These are phyloP conservation scores for Crithidia sp. DNA, from an alignment of 208 protist genomes.

Conservation along the genomic window DNA sequence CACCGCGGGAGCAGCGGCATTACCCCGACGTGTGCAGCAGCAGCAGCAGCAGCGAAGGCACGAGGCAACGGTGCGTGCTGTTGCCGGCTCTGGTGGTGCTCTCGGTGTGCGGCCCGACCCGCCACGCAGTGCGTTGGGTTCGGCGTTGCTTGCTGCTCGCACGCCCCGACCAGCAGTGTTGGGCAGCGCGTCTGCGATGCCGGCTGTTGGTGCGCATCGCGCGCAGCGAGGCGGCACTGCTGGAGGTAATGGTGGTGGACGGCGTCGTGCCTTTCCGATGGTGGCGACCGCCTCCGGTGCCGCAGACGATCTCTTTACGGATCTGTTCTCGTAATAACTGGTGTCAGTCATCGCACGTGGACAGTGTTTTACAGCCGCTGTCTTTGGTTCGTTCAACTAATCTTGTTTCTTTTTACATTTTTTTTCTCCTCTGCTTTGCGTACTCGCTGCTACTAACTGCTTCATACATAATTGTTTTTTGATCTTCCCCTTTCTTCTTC, in stretches of 20 bases:
- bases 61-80: background rate
- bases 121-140: slow-evolving; percentile 9
- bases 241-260: background rate
- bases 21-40: background rate
- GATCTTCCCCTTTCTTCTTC: background rate
- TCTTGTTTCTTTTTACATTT: background rate
- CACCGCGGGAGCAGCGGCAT: slow-evolving; percentile 2
- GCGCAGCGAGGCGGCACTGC: background rate
- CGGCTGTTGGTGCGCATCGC: too few species aligned
- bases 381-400: background rate
- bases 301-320: slow-evolving; percentile 71
- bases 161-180: slow-evolving; percentile 5
- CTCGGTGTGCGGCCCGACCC: background rate
- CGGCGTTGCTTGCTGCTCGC: slow-evolving; percentile 3
- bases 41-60: background rate
- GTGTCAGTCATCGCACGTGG: background rate
- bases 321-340: slow-evolving; percentile 54
- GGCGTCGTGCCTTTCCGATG: slow-evolving; percentile 29
- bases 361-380: slow-evolving; percentile 8
- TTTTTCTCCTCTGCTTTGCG: background rate
- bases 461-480: background rate
- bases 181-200: background rate
- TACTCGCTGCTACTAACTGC: background rate
- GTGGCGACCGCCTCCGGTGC: slow-evolving; percentile 20
- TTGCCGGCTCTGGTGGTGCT: background rate